Evolutionary conservation across 768 basidiomycete species (phyloP).

Genomic region (Rhodosporidiobolus sp.): DNA sequence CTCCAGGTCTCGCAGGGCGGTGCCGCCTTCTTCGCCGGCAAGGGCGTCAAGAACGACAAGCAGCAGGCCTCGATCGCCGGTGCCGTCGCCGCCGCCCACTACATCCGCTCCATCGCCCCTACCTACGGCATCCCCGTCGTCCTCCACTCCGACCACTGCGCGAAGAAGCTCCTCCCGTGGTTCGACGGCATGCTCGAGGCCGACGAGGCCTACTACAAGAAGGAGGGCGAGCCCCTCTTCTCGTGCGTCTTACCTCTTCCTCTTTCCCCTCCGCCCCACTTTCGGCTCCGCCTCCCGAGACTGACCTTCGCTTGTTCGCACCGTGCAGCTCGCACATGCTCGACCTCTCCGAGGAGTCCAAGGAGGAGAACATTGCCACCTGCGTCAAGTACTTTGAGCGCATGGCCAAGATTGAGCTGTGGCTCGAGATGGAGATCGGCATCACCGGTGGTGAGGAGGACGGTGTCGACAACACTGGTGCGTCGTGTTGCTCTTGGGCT

Average conservation of each 20-base stretch:
- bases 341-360: conserved; percentile 79
- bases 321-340: conserved; percentile 80
- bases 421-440: conserved; percentile 99
- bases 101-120: conserved; percentile 77
- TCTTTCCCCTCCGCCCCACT: background rate
- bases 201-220: conserved; percentile 86
- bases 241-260: conserved; percentile 50
- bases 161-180: conserved; percentile 96
- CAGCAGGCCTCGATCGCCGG: conserved; percentile 94
- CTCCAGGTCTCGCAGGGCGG: conserved; percentile 97
- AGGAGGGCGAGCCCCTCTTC: conserved; percentile 81
- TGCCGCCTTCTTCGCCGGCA: conserved; percentile 91
- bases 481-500: background rate
- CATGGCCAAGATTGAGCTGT: conserved; percentile 84
- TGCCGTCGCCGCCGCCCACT: conserved; percentile 85
- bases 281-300: background rate
- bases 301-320: background rate
- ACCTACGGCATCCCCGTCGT: conserved; percentile 94
- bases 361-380: conserved; percentile 86
- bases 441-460: conserved; percentile 99
- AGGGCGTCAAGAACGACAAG: conserved; percentile 88
- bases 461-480: conserved; percentile 87
- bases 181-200: conserved; percentile 99
- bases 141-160: conserved; percentile 97
- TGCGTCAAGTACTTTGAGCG: conserved; percentile 94